Evolutionary conservation across 306 rosid species (phyloP).

Genomic region (Pyrus betulifolia): DNA sequence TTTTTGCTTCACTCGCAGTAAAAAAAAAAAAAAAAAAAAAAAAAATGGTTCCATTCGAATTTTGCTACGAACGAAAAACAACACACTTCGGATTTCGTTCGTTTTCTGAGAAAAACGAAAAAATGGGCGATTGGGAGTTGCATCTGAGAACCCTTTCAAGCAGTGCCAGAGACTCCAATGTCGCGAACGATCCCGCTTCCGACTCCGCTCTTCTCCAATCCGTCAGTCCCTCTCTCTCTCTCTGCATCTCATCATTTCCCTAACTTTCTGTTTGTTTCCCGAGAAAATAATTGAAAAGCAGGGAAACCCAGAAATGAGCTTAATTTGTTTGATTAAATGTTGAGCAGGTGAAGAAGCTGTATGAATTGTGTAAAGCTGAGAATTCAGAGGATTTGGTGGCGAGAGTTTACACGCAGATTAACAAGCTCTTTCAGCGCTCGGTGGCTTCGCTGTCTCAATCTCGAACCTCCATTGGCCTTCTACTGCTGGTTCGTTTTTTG

Average conservation of each 20-base stretch:
- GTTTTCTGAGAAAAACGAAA: neutral
- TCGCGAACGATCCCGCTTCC: constrained; percentile 78
- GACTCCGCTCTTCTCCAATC: constrained; percentile 75
- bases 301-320: neutral
- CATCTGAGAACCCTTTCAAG: constrained; percentile 58
- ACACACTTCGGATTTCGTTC: neutral
- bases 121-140: constrained; percentile 60
- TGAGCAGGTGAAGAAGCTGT: constrained; percentile 68
- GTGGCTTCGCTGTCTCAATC: constrained; percentile 70
- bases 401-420: constrained; percentile 75
- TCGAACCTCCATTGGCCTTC: constrained; percentile 84
- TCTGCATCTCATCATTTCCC: neutral
- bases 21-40: neutral
- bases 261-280: constrained; percentile 4
- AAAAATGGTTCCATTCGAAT: neutral
- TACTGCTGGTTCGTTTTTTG: constrained; percentile 49
- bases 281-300: neutral
- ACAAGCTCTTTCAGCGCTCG: constrained; percentile 83
- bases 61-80: neutral
- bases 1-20: neutral
- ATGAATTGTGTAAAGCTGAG: constrained; percentile 63
- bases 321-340: neutral
- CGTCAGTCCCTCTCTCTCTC: constrained; percentile 24
- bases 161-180: constrained; percentile 68
- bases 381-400: constrained; percentile 75